phyloP scores from a whole-genome alignment of 1,284 basidiomycete genomes.

The Cystobasidiaceae sp. region DNA sequence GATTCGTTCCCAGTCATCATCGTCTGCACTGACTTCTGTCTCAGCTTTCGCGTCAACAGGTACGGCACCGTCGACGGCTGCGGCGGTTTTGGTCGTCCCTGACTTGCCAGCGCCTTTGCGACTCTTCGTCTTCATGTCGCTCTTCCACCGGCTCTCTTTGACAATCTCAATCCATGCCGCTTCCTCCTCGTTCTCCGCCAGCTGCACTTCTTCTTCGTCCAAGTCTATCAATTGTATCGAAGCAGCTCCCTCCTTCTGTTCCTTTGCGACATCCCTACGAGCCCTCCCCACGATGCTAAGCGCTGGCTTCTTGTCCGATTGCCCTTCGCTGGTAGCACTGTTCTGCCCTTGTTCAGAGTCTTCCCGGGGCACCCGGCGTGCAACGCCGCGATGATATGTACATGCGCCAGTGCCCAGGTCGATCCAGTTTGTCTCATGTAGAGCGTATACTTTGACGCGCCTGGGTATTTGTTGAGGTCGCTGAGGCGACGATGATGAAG shows the following conservation, averaged over 20 bases:
- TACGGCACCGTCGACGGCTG: too few relatives aligned
- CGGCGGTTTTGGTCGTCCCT: not conserved
- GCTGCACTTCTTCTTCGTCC: too few relatives aligned
- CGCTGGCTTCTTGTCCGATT: not conserved
- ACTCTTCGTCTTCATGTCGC: not conserved
- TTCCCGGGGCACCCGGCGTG: too few relatives aligned
- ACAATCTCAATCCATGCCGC: conserved; percentile 32
- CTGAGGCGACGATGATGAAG: not conserved
- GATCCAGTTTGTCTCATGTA: conserved; percentile 79
- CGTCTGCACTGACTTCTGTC: not conserved
- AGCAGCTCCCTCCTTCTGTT: conserved; percentile 56
- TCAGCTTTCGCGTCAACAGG: not conserved
- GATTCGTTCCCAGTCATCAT: not conserved
- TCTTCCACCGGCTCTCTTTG: conserved; percentile 29
- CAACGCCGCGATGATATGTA: conserved; percentile 56
- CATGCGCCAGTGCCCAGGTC: conserved; percentile 93
- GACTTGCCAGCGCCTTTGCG: not conserved
- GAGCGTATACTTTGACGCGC: conserved; percentile 72
- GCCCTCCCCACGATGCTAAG: conserved; percentile 6
- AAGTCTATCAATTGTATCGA: conserved; percentile 77
- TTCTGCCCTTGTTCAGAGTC: too few relatives aligned
- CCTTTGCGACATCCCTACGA: not conserved
- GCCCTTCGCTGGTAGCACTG: too few relatives aligned
- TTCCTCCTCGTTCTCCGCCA: conserved; percentile 43
- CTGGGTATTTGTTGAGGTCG: conserved; percentile 6